Evolutionary conservation across 2,329 filamentous ascomycete species (phyloP), one percentile per base, ranked within the genome.

Genomic region (Penicillium sp.): DNA sequence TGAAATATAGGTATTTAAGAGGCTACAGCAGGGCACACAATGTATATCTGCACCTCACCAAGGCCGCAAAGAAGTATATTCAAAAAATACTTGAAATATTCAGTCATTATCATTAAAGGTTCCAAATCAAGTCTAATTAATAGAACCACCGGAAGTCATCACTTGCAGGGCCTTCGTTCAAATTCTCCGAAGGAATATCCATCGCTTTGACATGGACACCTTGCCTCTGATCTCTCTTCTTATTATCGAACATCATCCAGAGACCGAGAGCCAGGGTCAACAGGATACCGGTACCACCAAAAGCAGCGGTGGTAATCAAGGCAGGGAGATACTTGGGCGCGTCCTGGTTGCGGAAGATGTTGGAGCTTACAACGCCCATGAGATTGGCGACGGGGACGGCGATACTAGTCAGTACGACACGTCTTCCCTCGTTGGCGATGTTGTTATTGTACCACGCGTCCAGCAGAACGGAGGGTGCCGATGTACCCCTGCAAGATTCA

Each of bases 391-490:
- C 71, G 0, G 89, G 88, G 0, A 92, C 88, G 25, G 85, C 87
- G 10, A 92, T 82, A 6, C 84, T 86, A 0, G 89, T 91, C 16
- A 91, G 79, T 0, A 86, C 82, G 2, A 90, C 81, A 52, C 89
- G 85, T 35, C 85, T 83, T 57, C 87, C 87, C 75, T 92, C 89
- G 67, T 92, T 84, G 1, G 89, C 88, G 57, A 91, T 84, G 72
- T 92, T 92, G 79, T 92, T 92, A 76, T 90, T 91, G 76, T 91
- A 91, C 87, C 85, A 87, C 64, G 84, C 76, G 65, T 86, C 75
- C 6, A 71, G 16, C 88, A 80, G 30, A 90, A 80, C 33, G 87
- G 88, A 6, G 82, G 88, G 0, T 86, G 89, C 2, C 86, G 88
- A n/a, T 83, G 87, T 69, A 28, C 69, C 69, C 66, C 57, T 0